Base-by-base conservation (phyloP, 441 rosid species). In the Gossypium lobatum region DNA sequence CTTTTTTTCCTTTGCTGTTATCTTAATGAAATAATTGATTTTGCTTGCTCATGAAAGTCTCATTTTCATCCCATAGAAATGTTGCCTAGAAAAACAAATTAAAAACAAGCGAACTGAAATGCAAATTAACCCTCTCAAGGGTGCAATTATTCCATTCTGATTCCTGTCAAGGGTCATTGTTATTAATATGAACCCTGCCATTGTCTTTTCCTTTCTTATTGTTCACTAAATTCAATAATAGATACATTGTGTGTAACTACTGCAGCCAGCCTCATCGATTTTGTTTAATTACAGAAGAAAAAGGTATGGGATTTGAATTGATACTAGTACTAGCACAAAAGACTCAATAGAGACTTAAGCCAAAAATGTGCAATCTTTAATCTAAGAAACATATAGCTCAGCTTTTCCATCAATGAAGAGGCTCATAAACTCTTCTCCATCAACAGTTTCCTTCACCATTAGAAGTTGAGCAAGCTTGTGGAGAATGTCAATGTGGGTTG, bases 341-440 rank as follows among this genome's bases (percentile, higher is more conserved):
- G 23, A 55, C 54, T 13, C 46, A 4, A 50, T 18, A 55, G 42
- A 45, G 59, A 6, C 37, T 67, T 7, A 17, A 39, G 20, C 7
- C 21, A 46, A 52, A 67, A 21, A 42, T 14, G 39, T 68, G 50
- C 16, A 70, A 55, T 34, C 60, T 55, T 50, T 50, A 14, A 25
- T 52, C 73, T 70, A 61, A 20, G 69, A 34, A 72, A 89, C 86
- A 78, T 69, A 88, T 0, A 88, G 82, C 84, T 93, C 93, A 46
- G 95, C 95, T 80, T 91, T 85, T 66, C 95, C 97, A 60, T 91
- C 93, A 72, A 93, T 90, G 83, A 91, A 93, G 71, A 90, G 91
- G 77, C 97, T 89, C 97, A 87, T 87, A 75, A 88, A 91, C 87
- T 90, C 95, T 83, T 93, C 95, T 23, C 98, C 93, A 52, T 91